Base-by-base conservation (phyloP, 441 rosid genomes). In the Euphorbia corollata region DNA sequence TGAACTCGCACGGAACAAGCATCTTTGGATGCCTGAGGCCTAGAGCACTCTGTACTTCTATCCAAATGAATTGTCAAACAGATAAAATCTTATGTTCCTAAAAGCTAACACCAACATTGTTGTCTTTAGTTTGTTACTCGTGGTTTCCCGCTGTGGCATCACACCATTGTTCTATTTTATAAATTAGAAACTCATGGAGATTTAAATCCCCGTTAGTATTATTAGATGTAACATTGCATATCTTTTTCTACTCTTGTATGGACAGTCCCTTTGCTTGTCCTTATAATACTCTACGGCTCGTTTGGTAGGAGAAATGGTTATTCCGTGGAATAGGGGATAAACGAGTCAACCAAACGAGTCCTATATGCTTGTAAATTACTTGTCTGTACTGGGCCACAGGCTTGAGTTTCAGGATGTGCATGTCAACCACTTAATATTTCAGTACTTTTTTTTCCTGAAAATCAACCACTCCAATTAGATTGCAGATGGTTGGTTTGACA, bases 401-500 rank as follows among this genome's bases (percentile, higher is more conserved):
- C n/a, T 10, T 1, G 32, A 55, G 12, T 22, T 53, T 6, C 57
- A 55, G 10, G 1, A 55, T 55, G 12, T 55, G 59, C 32, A 55
- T 20, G 59, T n/a, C 10, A 50, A 57, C 8, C 30, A 66, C 64
- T 38, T 51, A 43, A 56, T 15, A 7, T 64, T 56, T n/a, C n/a
- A n/a, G 59, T 22, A 64, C 27, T 59, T 34, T 72, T 22, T 24
- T 71, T 55, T 68, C 43, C 38, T 27, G 30, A 68, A 51, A 75
- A 64, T n/a, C 60, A 65, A 72, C 81, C 12, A 16, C 68, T 72
- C 2, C 65, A 22, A 45, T 78, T 68, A 74, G 68, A 63, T 69
- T 93, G 80, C 86, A 93, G 99, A 93, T 93, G 99, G 99, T 91
- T 86, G 97, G 97, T 66, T 78, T 93, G 87, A 84, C 79, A 13